Base-by-base conservation (phyloP, 352 stramenopile genomes). In the Phytophthora quininea region DNA sequence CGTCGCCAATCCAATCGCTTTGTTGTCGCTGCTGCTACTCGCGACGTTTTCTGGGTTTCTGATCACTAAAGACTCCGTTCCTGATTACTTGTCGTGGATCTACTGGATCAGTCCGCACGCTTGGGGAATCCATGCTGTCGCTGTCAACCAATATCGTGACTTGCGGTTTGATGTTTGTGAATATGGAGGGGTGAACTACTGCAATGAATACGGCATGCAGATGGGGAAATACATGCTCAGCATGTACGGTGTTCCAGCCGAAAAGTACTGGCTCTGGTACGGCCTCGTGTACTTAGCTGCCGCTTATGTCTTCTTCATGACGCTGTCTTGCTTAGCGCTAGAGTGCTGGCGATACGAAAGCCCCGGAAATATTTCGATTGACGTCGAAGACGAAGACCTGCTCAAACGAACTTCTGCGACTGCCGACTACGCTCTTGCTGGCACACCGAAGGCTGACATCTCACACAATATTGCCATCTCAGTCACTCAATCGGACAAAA, bases 21-120 rank as follows among this genome's bases (percentile, higher is more conserved):
- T 84, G 51, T 10, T 90, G 10, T 77, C 63, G 11, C 33, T 86
- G 12, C 49, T 84, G 14, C n/a, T 88, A 4, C 76, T 82, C 33
- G 53, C 81, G 1, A 67, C 89, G 0, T 90, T 89, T 56, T 73
- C 62, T 1, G 83, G 83, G n/a, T 79, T 79, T 47, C 38, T 79
- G 35, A 67, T 86, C 33, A 70, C 83, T 11, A 62, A 79, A 4
- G 69, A 79, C 9, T 46, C 67, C 3, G 86, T 90, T 24, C 83
- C 81, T 7, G 62, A 46, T 12, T 82, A 82, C 55, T 71, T 80
- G 30, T 64, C 57, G 3, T 92, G 84, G 84, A 7, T 89, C 24
- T 91, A 89, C 64, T 90, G 71, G 69, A 67, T 91, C 37, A 82
- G 86, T 53, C 84, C 84, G 0, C 55, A 89, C 2, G 57, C 70